These are phyloP conservation scores for Erigeron canadensis DNA, from an alignment of 129 eudicot species.

Conservation along the genomic window DNA sequence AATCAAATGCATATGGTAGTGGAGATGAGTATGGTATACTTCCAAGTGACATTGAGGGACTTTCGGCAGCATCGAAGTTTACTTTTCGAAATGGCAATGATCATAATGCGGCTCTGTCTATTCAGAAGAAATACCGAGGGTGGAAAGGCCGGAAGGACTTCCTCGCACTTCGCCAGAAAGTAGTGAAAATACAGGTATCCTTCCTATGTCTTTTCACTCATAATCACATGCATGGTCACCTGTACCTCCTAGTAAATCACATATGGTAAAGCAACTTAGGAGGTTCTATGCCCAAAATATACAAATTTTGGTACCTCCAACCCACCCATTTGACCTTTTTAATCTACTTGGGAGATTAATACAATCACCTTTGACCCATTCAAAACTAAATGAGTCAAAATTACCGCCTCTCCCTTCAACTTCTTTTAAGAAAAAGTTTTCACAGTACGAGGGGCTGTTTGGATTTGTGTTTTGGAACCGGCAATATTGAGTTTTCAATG, in stretches of 20 bases:
- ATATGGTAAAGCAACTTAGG: no score
- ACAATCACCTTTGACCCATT: no score
- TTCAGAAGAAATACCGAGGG: conserved; percentile 87
- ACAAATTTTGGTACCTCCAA: no score
- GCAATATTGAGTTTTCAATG: neutral
- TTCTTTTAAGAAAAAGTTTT: no score
- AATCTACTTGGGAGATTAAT: no score
- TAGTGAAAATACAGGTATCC: conserved; percentile 92
- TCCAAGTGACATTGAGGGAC: conserved; percentile 55
- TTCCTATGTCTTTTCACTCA: conserved; percentile 9
- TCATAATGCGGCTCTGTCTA: conserved; percentile 72
- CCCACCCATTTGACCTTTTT: no score
- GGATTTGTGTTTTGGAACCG: neutral
- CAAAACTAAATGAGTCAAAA: no score
- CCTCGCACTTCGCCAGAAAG: conserved; percentile 83
- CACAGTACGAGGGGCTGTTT: no score
- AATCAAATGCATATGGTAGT: conserved; percentile 25
- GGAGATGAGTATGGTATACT: conserved; percentile 52
- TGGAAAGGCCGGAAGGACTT: conserved; percentile 91
- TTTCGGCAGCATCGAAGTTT: conserved; percentile 75
- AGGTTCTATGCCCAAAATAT: no score
- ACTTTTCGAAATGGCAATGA: conserved; percentile 55
- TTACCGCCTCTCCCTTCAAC: no score
- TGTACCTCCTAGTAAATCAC: neutral
- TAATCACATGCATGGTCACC: neutral